phyloP scores from a whole-genome alignment of 306 rosid species.

The Prunus fruticosa region DNA sequence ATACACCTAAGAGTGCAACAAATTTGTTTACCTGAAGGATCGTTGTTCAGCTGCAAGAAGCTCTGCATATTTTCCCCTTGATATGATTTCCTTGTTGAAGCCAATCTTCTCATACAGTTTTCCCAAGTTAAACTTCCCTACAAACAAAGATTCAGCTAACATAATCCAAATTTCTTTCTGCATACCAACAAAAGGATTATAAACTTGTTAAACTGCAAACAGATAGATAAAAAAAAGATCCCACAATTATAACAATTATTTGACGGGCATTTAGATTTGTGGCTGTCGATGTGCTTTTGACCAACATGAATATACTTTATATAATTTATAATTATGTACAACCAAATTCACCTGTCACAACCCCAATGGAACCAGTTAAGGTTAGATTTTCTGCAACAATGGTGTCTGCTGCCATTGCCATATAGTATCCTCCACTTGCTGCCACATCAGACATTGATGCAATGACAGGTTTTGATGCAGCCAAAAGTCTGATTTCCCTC shows the following conservation, averaged over 20 bases:
- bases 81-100: conserved; percentile 85
- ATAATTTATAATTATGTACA: not conserved
- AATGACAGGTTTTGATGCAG: conserved; percentile 86
- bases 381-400: conserved; percentile 96
- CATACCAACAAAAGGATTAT: not conserved
- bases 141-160: conserved; percentile 18
- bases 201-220: not conserved
- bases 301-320: not conserved
- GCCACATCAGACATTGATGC: conserved; percentile 98
- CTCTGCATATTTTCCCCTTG: conserved; percentile 91
- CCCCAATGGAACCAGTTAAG: conserved; percentile 96
- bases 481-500: conserved; percentile 96
- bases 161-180: not conserved
- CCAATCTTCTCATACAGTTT: conserved; percentile 95
- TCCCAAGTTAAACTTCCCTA: conserved; percentile 81
- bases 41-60: conserved; percentile 89
- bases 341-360: conserved; percentile 65
- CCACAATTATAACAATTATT: no score
- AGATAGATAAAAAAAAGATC: not conserved
- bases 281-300: not conserved
- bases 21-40: conserved; percentile 61
- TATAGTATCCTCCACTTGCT: conserved; percentile 97
- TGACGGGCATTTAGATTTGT: not conserved
- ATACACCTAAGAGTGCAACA: not conserved
- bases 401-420: conserved; percentile 93